A percentile compares a stretch with the other conserved stretches of the same genome.
phyloP scores from a whole-genome alignment of 1,284 basidiomycete species.

The Rhodotorula sp. region DNA sequence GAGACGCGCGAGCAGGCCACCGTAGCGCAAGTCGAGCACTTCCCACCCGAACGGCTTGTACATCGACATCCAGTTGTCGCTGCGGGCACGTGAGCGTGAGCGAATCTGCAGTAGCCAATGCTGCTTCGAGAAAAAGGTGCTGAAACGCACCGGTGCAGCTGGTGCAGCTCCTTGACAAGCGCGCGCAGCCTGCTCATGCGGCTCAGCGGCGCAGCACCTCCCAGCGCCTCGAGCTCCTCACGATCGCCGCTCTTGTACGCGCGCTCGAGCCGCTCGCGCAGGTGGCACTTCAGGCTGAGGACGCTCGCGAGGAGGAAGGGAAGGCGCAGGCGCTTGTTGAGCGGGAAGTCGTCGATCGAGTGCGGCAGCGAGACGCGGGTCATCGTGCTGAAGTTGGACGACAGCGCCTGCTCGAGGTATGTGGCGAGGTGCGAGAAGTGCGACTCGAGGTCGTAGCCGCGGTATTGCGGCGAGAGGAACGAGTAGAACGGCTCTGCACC shows the following conservation, averaged over 20 bases:
- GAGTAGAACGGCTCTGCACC: constrained; percentile 46
- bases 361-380: constrained; percentile 36
- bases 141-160: constrained; percentile 46
- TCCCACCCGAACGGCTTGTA: constrained; percentile 38
- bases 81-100: neutral
- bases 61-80: constrained; percentile 35
- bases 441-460: constrained; percentile 44
- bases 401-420: constrained; percentile 44
- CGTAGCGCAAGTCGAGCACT: constrained; percentile 50
- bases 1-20: constrained; percentile 48
- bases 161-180: constrained; percentile 45
- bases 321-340: constrained; percentile 41
- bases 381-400: constrained; percentile 34
- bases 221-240: constrained; percentile 40
- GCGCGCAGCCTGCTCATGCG: constrained; percentile 39
- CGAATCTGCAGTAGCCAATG: neutral
- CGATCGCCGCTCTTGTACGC: constrained; percentile 41
- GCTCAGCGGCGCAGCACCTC: constrained; percentile 29
- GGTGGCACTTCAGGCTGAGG: constrained; percentile 44
- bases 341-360: constrained; percentile 39
- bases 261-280: constrained; percentile 42
- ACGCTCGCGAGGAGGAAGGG: constrained; percentile 45
- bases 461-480: constrained; percentile 46
- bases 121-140: neutral
- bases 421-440: constrained; percentile 42